These are phyloP conservation scores for Marasmius tenuissimus DNA, from an alignment of 1,284 basidiomycete species.

Conservation along the genomic window DNA sequence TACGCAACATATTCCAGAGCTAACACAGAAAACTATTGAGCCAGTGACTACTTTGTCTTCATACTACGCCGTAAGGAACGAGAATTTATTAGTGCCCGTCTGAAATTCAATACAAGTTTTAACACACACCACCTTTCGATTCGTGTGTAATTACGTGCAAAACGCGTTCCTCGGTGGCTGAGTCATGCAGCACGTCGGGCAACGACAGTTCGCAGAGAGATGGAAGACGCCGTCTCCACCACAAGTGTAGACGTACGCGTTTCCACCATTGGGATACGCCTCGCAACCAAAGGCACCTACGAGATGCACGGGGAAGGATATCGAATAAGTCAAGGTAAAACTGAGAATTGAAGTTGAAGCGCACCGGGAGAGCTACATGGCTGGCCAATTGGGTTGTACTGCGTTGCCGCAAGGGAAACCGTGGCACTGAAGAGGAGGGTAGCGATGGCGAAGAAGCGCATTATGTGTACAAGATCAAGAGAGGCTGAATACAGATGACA, in stretches of 20 bases:
- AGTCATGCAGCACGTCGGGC: not conserved
- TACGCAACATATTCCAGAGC: no score
- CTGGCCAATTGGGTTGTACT: not conserved
- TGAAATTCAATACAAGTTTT: no score
- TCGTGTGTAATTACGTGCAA: not conserved
- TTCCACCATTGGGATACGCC: not conserved
- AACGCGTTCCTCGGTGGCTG: not conserved
- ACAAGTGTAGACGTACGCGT: not conserved
- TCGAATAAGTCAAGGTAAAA: not conserved
- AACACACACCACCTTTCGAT: no score
- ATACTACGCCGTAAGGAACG: no score
- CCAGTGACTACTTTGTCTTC: no score
- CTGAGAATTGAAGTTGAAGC: not conserved
- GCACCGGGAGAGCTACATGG: not conserved
- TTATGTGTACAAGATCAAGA: not conserved
- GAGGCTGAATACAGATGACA: no score
- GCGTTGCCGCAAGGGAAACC: not conserved
- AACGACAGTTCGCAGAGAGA: not conserved
- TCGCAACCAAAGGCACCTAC: not conserved
- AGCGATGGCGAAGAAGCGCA: not conserved
- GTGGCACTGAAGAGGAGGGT: not conserved
- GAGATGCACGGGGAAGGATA: no score
- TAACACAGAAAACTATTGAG: no score
- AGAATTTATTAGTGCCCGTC: no score
- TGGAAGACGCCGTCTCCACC: not conserved